Evolutionary conservation across 2,329 filamentous ascomycete species (phyloP).

Genomic region (Aspergillus thermomutatus): DNA sequence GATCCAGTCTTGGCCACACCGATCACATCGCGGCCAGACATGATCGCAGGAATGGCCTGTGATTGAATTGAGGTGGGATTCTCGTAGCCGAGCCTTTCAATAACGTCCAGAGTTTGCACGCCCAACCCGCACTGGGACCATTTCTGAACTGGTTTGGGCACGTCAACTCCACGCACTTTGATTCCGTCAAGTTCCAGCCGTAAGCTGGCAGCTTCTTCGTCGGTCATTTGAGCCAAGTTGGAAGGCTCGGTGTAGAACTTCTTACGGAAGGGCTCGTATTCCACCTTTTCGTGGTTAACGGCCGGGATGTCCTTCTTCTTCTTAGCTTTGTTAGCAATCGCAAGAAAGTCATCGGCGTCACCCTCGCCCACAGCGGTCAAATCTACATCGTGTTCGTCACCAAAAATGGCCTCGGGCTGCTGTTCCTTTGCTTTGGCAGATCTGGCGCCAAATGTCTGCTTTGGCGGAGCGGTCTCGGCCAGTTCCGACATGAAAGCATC

Average conservation of each 20-base stretch:
- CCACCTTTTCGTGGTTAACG: slow-evolving; percentile 81
- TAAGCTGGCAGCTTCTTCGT: slow-evolving; percentile 77
- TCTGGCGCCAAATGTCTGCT: slow-evolving; percentile 34
- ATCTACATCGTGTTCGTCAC: slow-evolving; percentile 72
- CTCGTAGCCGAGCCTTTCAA: slow-evolving; percentile 77
- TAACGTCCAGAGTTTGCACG: slow-evolving; percentile 79
- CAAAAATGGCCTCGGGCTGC: slow-evolving; percentile 82
- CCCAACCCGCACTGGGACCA: slow-evolving; percentile 95
- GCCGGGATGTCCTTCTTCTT: slow-evolving; percentile 96
- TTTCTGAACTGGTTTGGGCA: slow-evolving; percentile 90
- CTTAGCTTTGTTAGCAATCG: slow-evolving; percentile 61
- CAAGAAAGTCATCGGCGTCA: slow-evolving; percentile 62
- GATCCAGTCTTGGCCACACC: slow-evolving; percentile 97
- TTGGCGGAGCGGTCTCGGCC: slow-evolving; percentile 48
- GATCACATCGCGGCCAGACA: slow-evolving; percentile 93
- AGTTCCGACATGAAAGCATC: slow-evolving; percentile 94
- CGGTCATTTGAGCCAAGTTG: slow-evolving; percentile 77
- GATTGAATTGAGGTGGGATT: slow-evolving; percentile 91
- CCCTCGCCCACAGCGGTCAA: slow-evolving; percentile 60
- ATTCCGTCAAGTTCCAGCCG: slow-evolving; percentile 90
- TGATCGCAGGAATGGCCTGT: slow-evolving; percentile 89
- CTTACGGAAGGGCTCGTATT: slow-evolving; percentile 83
- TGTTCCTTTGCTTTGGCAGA: slow-evolving; percentile 52
- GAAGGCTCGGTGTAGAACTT: slow-evolving; percentile 91
- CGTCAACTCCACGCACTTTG: slow-evolving; percentile 82